Conservation (phyloP, 441 rosid genomes). For the Omphalea diandra region DNA sequence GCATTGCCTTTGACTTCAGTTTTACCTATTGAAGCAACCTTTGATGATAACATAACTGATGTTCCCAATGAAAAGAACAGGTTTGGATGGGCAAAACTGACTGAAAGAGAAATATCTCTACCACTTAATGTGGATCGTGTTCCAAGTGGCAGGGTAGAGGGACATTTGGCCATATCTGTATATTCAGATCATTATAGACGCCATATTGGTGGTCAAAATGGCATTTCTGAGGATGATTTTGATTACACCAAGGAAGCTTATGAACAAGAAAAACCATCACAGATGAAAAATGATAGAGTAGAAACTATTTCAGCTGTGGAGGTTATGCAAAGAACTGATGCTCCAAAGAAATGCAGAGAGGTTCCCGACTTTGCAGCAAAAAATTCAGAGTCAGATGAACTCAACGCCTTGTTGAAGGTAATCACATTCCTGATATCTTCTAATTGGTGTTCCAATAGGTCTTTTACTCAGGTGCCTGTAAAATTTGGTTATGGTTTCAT, state of each 20-base stretch:
- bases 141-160: constrained; percentile 41
- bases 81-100: constrained; percentile 44
- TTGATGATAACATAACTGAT: constrained; percentile 39
- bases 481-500: constrained; percentile 16
- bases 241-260: constrained; percentile 37
- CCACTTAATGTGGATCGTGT: constrained; percentile 29
- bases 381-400: constrained; percentile 52
- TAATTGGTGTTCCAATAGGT: constrained; percentile 1
- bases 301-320: constrained; percentile 34
- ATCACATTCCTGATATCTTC: constrained; percentile 1
- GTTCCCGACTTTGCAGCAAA: constrained; percentile 21
- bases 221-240: constrained; percentile 32
- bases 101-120: constrained; percentile 40
- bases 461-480: constrained; percentile 7
- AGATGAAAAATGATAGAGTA: constrained; percentile 30
- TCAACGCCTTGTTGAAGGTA: constrained; percentile 64
- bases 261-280: constrained; percentile 43
- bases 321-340: constrained; percentile 31
- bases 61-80: constrained; percentile 42
- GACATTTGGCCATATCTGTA: constrained; percentile 27
- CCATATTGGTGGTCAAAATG: constrained; percentile 30
- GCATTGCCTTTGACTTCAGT: constrained; percentile 40
- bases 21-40: constrained; percentile 35
- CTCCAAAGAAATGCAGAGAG: constrained; percentile 28
- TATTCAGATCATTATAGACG: constrained; percentile 28